These are phyloP conservation scores for Zasmidium citrigriseum DNA, from an alignment of 2,329 filamentous ascomycete species.

Conservation along the genomic window DNA sequence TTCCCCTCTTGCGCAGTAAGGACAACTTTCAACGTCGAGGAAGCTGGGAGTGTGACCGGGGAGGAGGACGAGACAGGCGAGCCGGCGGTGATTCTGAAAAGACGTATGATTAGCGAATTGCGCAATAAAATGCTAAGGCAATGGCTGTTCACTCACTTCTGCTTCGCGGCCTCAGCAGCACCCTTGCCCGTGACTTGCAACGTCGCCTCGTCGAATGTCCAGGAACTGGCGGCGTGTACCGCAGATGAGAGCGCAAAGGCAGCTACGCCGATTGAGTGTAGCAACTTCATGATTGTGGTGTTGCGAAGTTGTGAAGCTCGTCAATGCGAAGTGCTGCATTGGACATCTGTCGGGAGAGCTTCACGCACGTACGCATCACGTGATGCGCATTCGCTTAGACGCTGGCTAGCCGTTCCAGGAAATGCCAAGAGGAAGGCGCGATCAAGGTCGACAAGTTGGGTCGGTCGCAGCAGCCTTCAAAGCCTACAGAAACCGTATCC, in stretches of 20 bases:
- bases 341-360: not conserved
- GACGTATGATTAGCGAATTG: not conserved
- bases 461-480: too few species aligned
- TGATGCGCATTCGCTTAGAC: not conserved
- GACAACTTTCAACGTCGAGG: conserved; percentile 77
- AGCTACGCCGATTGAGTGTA: conserved; percentile 13
- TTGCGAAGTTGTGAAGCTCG: too few species aligned
- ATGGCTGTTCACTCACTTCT: conserved; percentile 48
- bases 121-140: not conserved
- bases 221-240: conserved; percentile 55
- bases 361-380: not conserved
- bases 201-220: conserved; percentile 73
- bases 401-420: not conserved
- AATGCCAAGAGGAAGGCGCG: too few species aligned
- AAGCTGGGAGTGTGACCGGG: conserved; percentile 63
- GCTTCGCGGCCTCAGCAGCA: conserved; percentile 55
- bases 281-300: conserved; percentile 29
- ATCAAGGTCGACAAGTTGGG: too few species aligned
- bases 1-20: conserved; percentile 79
- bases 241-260: conserved; percentile 28
- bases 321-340: too few species aligned
- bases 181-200: conserved; percentile 65
- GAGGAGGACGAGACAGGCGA: conserved; percentile 51
- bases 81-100: conserved; percentile 45
- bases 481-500: too few species aligned